A percentile compares a stretch with the other conserved stretches of the same genome.
Evolutionary conservation across 2,329 filamentous ascomycete species (phyloP).

Genomic region (Fusarium azukiicola): DNA sequence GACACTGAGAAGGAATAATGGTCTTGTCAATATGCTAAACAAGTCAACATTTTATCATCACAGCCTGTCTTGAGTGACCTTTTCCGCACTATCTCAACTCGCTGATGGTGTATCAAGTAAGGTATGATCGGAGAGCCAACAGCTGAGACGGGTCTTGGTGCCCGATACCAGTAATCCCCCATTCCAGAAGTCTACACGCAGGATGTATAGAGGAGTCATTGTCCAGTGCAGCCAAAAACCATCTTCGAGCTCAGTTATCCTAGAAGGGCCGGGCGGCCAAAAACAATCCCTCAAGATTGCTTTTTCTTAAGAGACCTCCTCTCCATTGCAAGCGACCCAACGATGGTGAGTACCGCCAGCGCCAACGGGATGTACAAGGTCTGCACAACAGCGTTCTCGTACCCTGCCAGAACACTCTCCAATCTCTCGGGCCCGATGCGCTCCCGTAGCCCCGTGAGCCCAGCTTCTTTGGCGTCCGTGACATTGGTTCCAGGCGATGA

Average conservation of each 20-base stretch:
- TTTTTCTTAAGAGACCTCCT: slow-evolving; percentile 51
- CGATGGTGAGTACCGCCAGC: slow-evolving; percentile 41
- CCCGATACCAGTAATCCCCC: too few relatives aligned
- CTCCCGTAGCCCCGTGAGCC: slow-evolving; percentile 42
- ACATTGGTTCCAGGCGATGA: slow-evolving; percentile 35
- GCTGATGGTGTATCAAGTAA: background rate
- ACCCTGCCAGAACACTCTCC: slow-evolving; percentile 41
- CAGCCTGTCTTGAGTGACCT: background rate
- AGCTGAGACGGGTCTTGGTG: too few relatives aligned
- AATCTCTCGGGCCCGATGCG: slow-evolving; percentile 36
- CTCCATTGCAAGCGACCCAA: slow-evolving; percentile 50
- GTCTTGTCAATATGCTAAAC: background rate
- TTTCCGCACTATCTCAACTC: too few relatives aligned
- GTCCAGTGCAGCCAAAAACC: too few relatives aligned
- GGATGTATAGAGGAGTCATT: too few relatives aligned
- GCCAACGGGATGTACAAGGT: slow-evolving; percentile 50
- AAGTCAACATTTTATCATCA: background rate
- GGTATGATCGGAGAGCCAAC: background rate
- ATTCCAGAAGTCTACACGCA: too few relatives aligned
- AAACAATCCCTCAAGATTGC: slow-evolving; percentile 24
- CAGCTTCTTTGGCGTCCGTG: slow-evolving; percentile 30
- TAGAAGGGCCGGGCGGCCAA: too few relatives aligned
- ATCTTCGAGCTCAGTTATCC: too few relatives aligned
- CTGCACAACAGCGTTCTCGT: slow-evolving; percentile 50
- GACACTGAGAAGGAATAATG: background rate